phyloP scores from a whole-genome alignment of 495 filamentous ascomycete species.

The Trichocladium uniseriatum region DNA sequence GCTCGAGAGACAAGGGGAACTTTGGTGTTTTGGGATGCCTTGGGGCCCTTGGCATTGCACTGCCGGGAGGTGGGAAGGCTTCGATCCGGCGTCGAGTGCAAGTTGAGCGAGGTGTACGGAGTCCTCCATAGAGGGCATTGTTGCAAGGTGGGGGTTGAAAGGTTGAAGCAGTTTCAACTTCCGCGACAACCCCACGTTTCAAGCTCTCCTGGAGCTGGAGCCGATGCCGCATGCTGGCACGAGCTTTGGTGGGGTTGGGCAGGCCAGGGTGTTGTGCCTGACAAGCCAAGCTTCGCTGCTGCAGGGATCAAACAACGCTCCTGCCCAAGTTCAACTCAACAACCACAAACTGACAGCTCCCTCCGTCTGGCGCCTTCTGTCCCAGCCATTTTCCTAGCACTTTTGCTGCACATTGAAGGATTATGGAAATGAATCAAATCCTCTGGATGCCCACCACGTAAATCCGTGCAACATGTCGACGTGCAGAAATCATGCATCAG shows the following conservation, averaged over 20 bases:
- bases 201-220: too few relatives aligned
- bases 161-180: conserved; percentile 24
- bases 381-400: too few relatives aligned
- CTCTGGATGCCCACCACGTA: too few relatives aligned
- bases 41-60: background rate
- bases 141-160: conserved; percentile 9
- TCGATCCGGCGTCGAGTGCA: conserved; percentile 18
- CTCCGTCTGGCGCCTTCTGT: too few relatives aligned
- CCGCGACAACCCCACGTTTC: conserved; percentile 25
- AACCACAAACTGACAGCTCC: background rate
- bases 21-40: too few relatives aligned
- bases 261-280: background rate
- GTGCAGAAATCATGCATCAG: too few relatives aligned
- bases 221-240: too few relatives aligned
- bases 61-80: conserved; percentile 10
- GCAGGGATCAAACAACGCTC: conserved; percentile 14
- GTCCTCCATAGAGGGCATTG: background rate
- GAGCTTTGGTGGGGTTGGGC: too few relatives aligned
- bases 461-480: too few relatives aligned
- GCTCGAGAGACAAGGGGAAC: too few relatives aligned
- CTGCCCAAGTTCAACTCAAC: conserved; percentile 1
- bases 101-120: conserved; percentile 1
- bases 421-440: too few relatives aligned
- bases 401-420: too few relatives aligned
- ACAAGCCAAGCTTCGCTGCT: conserved; percentile 6